Base-by-base conservation (phyloP, 2,329 filamentous ascomycete genomes). In the Aspergillus sp. region DNA sequence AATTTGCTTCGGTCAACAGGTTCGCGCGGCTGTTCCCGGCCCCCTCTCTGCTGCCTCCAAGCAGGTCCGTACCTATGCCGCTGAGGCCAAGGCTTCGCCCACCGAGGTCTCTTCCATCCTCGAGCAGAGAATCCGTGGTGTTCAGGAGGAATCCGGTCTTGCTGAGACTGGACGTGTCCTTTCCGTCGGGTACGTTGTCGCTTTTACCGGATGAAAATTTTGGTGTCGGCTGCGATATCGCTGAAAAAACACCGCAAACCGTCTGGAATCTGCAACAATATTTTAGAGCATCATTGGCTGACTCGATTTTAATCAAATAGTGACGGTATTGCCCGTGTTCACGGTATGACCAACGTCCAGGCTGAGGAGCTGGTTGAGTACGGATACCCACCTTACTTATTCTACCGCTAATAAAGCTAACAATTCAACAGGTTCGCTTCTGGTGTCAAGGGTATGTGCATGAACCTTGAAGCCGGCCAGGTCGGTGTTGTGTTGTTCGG, bases 401-500 rank as follows among this genome's bases (percentile, higher is more conserved):
- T 64, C 57, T 57, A 56, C 64, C 53, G 61, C 61, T 41, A 45
- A 59, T 30, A 56, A 59, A 58, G 67, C 66, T 69, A 66, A 72
- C 62, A 60, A 58, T 58, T 62, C 15, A 61, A 60, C 68, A 97
- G 93, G 86, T 99, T 99, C 85, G 91, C 95, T 75, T 99, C 95
- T 68, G 95, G 95, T 81, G 95, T 98, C 82, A 98, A 98, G 89
- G 95, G 95, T 81, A 99, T 99, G 95, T 98, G 93, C 91, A 98
- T 99, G 93, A 99, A 99, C 90, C 89, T 99, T 83, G 95, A 99
- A 85, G 95, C 95, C 81, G 95, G 95, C 80, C 95, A 98, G 83
- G 95, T 99, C 84, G 95, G 95, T 96, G 93, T 99, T 76, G 95
- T 99, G 87, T 87, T 99, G 77, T 99, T 99, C 87, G 95, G 95